Percentiles rank a stretch among this genome's conserved stretches.
These are phyloP conservation scores for Magnusiomyces ingens DNA, from an alignment of 1,139 yeast genomes.

Conservation along the genomic window DNA sequence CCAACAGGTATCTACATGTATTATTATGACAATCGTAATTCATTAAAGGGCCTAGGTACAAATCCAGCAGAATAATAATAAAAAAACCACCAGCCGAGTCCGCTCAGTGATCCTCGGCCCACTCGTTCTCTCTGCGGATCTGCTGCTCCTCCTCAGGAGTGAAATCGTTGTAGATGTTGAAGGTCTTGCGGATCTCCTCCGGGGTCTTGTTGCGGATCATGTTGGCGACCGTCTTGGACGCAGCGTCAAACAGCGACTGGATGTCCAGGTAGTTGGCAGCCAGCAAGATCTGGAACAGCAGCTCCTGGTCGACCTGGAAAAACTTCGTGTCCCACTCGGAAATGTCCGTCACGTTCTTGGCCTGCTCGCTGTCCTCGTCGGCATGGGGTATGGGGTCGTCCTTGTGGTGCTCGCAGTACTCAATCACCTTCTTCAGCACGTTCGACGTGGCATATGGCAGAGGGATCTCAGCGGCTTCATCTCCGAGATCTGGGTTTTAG, in stretches of 20 bases:
- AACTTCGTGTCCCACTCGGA: constrained; percentile 97
- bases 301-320: constrained; percentile 94
- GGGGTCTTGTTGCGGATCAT: constrained; percentile 96
- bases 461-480: constrained; percentile 66
- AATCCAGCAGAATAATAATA: too few species aligned
- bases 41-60: too few species aligned
- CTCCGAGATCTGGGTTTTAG: constrained; percentile 28
- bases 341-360: constrained; percentile 42
- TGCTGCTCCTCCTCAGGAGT: constrained; percentile 99
- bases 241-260: constrained; percentile 86
- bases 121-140: constrained; percentile 51
- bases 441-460: constrained; percentile 59
- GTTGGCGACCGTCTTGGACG: constrained; percentile 96
- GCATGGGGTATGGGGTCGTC: constrained; percentile 41
- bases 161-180: constrained; percentile 93
- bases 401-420: constrained; percentile 96
- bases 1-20: too few species aligned
- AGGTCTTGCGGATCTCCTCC: constrained; percentile 91
- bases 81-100: background rate
- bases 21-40: too few species aligned
- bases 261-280: constrained; percentile 96
- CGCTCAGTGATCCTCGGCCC: constrained; percentile 15
- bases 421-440: constrained; percentile 82
- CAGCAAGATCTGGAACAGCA: constrained; percentile 91
- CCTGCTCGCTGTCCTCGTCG: constrained; percentile 15